A percentile compares a stretch with the other conserved stretches of the same genome.
Conservation (phyloP, 352 stramenopile genomes). For the Pythium inflatum region DNA sequence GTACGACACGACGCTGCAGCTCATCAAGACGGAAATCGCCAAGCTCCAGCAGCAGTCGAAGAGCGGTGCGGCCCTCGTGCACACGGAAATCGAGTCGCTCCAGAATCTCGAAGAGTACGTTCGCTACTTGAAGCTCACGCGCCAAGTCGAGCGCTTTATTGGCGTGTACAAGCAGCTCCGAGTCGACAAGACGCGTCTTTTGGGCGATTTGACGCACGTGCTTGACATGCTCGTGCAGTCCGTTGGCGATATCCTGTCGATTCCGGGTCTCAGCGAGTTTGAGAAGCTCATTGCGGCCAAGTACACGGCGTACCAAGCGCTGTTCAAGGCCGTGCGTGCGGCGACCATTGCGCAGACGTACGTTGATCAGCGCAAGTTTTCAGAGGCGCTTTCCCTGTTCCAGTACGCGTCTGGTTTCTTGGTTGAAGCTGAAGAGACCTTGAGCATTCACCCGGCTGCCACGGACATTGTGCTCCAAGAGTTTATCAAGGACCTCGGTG, state of each 20-base stretch:
- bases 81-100: constrained; percentile 73
- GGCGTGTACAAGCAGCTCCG: constrained; percentile 74
- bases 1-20: constrained; percentile 71
- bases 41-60: constrained; percentile 81
- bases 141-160: constrained; percentile 72
- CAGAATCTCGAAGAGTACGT: constrained; percentile 75
- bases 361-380: constrained; percentile 64
- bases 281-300: constrained; percentile 55
- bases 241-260: constrained; percentile 74
- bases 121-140: constrained; percentile 72
- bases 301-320: constrained; percentile 71
- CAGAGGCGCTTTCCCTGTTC: constrained; percentile 71
- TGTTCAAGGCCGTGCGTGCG: constrained; percentile 71
- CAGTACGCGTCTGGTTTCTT: constrained; percentile 73
- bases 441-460: constrained; percentile 57
- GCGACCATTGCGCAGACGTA: constrained; percentile 72
- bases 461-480: constrained; percentile 68
- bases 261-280: constrained; percentile 60
- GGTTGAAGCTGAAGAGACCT: constrained; percentile 57
- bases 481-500: constrained; percentile 59
- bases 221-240: constrained; percentile 84
- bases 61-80: constrained; percentile 69
- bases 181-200: constrained; percentile 43
- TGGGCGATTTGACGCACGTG: constrained; percentile 76
- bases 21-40: constrained; percentile 63